Evolutionary conservation across 768 basidiomycete species (phyloP).

Genomic region (Guyanaporus albipodus): DNA sequence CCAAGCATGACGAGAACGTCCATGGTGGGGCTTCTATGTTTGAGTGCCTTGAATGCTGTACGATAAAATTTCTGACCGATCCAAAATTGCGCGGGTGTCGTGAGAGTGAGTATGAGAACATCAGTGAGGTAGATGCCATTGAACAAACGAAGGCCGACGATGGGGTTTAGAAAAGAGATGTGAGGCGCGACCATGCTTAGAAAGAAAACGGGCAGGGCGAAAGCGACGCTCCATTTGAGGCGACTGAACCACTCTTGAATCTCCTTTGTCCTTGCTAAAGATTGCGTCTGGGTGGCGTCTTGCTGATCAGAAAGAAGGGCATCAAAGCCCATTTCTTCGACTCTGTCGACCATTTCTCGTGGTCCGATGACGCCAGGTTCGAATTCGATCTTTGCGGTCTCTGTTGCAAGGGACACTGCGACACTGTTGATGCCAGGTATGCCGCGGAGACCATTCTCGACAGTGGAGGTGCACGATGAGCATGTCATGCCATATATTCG

Average conservation of each 20-base stretch:
- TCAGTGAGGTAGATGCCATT: constrained; percentile 81
- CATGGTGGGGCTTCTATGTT: constrained; percentile 91
- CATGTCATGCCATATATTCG: constrained; percentile 93
- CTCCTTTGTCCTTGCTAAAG: constrained; percentile 86
- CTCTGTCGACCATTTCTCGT: constrained; percentile 83
- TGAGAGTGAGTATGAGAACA: constrained; percentile 66
- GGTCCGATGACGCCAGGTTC: constrained; percentile 70
- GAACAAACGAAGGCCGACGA: constrained; percentile 51
- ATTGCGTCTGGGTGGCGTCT: constrained; percentile 80
- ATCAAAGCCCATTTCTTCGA: constrained; percentile 89
- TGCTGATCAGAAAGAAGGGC: constrained; percentile 79
- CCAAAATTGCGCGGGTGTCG: constrained; percentile 92
- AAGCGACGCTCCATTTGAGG: constrained; percentile 66
- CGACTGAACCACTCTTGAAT: constrained; percentile 85
- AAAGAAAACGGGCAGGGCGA: constrained; percentile 94
- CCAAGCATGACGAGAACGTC: constrained; percentile 96
- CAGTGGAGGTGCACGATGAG: constrained; percentile 71
- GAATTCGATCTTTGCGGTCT: constrained; percentile 71
- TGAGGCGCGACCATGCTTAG: constrained; percentile 79
- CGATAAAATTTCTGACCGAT: constrained; percentile 84
- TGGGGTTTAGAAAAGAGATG: constrained; percentile 52
- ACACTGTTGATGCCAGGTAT: constrained; percentile 73
- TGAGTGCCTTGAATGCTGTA: constrained; percentile 87
- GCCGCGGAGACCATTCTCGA: constrained; percentile 64
- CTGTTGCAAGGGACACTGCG: constrained; percentile 71